Percentiles rank a stretch among this genome's conserved stretches.
Conservation (phyloP, 768 basidiomycete genomes). For the Melanogaster broomeanus region DNA sequence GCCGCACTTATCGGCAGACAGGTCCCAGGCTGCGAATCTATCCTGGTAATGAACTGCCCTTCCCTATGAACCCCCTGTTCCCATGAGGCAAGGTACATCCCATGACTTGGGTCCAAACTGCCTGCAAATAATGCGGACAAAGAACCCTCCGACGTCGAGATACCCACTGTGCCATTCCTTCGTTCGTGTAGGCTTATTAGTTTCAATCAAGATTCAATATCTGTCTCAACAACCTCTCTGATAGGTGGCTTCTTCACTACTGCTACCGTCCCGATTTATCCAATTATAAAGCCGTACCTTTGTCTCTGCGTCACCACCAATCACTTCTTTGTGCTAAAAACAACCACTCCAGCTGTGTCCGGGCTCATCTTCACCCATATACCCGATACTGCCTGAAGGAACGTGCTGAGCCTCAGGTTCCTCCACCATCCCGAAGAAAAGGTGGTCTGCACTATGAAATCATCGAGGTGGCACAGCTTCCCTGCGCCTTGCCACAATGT, state of each 20-base stretch:
- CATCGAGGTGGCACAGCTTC: neutral
- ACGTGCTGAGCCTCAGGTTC: neutral
- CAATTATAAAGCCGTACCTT: neutral
- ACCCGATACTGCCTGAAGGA: conserved; percentile 13
- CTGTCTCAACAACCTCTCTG: neutral
- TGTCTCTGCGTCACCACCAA: neutral
- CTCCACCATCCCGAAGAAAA: neutral
- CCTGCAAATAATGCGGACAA: neutral
- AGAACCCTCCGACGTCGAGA: neutral
- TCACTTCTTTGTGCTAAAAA: neutral
- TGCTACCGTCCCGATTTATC: conserved; percentile 2
- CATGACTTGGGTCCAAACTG: neutral
- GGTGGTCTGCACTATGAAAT: no score
- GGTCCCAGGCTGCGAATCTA: neutral
- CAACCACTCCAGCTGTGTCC: neutral
- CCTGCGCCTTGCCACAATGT: neutral
- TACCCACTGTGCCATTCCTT: neutral
- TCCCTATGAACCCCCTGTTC: no score
- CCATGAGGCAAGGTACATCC: neutral
- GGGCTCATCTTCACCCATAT: conserved; percentile 14
- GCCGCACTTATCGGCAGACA: neutral
- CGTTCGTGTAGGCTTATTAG: no score
- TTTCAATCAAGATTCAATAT: no score
- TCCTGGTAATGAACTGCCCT: no score
- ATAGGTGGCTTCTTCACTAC: neutral